Base-by-base conservation (phyloP, 140 eudicot species). In the Anethum foeniculum region DNA sequence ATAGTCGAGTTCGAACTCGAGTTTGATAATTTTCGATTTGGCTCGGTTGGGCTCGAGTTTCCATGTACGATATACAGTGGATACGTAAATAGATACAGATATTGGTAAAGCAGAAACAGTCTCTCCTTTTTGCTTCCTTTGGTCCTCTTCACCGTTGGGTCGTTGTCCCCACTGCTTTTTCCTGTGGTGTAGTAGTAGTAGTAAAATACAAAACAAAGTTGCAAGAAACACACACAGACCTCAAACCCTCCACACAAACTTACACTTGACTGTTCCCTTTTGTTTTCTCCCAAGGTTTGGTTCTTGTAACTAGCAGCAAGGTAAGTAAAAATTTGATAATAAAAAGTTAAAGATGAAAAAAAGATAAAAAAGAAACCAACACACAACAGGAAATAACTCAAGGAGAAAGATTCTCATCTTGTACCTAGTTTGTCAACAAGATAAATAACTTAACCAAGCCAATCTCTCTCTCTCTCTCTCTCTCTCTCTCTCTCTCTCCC, bases 161-260 rank as follows among this genome's bases (percentile, higher is more conserved):
- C 0, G 79, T 72, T 76, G 90, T 82, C 85, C 90, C 86, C 86
- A 80, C 79, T 41, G 60, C 25, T 71, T 74, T 74, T 75, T 77
- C 16, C 49, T 64, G 74, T 43, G 71, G 6, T 41, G 7, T 41
- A 9, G 51, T 21, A 39, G 43, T 41, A 76, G 30, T n/a, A 44
- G 48, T 76, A 81, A 67, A 51, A 25, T 56, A 78, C 79, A 54
- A 44, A 69, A 77, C 74, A 49, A 28, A 69, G 52, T 12, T 12
- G 12, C 52, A 47, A 67, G 64, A 62, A 1, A 56, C 28, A 56
- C 11, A 19, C 65, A 58, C 81, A 44, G 32, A 75, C 58, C 38
- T 74, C 78, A 43, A 74, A 3, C 4, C 6, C 79, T 69, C 74
- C 69, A 62, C 69, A 62, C 69, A 62, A 3, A 62, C 69, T 25